phyloP scores from a whole-genome alignment of 1,139 yeast species.

The Diutina scorzettiae region DNA sequence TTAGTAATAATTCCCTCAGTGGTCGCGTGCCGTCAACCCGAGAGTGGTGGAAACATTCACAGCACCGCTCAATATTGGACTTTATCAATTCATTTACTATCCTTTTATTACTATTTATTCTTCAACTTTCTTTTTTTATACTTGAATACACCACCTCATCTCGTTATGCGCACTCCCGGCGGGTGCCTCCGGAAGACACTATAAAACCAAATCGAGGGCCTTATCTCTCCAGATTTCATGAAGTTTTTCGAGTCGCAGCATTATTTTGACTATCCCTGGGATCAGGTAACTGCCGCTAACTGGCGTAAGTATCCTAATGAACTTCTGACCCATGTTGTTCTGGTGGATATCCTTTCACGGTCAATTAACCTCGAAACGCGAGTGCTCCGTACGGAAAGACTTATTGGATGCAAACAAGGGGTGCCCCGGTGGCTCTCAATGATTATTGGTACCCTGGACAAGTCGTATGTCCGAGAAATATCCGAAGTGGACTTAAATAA shows the following conservation, averaged over 20 bases:
- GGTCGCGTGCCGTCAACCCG: too few species aligned
- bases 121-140: too few species aligned
- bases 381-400: constrained; percentile 66
- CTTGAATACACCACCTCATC: too few species aligned
- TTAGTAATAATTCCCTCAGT: too few species aligned
- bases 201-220: too few species aligned
- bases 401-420: constrained; percentile 81
- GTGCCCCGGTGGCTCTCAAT: constrained; percentile 74
- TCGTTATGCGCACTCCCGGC: too few species aligned
- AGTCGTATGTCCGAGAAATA: constrained; percentile 79
- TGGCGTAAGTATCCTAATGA: constrained; percentile 97
- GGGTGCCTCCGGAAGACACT: too few species aligned
- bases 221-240: too few species aligned
- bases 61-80: too few species aligned
- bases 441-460: constrained; percentile 63
- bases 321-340: constrained; percentile 84
- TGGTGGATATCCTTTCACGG: constrained; percentile 77
- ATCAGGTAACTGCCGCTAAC: constrained; percentile 88
- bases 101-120: too few species aligned
- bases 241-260: constrained; percentile 64
- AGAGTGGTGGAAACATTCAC: too few species aligned
- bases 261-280: constrained; percentile 78
- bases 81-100: too few species aligned
- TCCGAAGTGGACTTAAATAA: constrained; percentile 66
- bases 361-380: constrained; percentile 46